A percentile compares a stretch with the other conserved stretches of the same genome.
Evolutionary conservation across 208 protist genomes (phyloP).

Genomic region (Borovskyia barvae): DNA sequence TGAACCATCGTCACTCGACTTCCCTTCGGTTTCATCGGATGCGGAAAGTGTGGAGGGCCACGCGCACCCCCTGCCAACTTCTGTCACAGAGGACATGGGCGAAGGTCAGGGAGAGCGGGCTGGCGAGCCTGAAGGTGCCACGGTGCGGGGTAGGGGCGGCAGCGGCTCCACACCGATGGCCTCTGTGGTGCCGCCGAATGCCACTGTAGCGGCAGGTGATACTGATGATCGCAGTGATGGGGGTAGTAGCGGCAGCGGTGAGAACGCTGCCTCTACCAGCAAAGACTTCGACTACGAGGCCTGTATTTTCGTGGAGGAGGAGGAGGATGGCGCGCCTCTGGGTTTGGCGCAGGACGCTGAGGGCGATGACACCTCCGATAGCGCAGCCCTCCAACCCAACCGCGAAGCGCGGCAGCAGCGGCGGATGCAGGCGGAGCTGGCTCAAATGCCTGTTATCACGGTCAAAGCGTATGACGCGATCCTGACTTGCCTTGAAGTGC

Average conservation of each 20-base stretch:
- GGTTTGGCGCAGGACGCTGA: neutral
- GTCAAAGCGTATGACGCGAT: conserved; percentile 52
- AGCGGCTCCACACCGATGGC: neutral
- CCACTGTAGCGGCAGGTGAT: neutral
- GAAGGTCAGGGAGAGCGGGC: neutral
- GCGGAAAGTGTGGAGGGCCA: too few relatives aligned
- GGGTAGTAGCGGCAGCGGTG: neutral
- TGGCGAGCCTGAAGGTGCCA: neutral
- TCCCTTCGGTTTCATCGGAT: neutral
- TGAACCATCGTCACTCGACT: neutral
- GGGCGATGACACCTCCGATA: neutral
- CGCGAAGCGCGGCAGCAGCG: conserved; percentile 1
- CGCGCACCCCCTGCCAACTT: too few relatives aligned
- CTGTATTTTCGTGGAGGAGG: conserved; percentile 15
- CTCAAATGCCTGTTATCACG: conserved; percentile 24
- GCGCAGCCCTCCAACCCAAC: neutral
- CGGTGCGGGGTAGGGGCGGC: too few relatives aligned
- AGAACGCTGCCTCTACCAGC: conserved; percentile 4
- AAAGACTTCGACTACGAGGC: conserved; percentile 20
- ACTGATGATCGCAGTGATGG: neutral
- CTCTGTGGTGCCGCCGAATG: neutral
- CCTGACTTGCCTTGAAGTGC: conserved; percentile 44
- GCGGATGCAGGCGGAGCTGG: conserved; percentile 4
- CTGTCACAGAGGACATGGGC: neutral
- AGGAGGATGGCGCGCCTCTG: conserved; percentile 4